These are phyloP conservation scores for Dothistroma septosporum DNA, from an alignment of 2,329 filamentous ascomycete genomes.

Conservation along the genomic window DNA sequence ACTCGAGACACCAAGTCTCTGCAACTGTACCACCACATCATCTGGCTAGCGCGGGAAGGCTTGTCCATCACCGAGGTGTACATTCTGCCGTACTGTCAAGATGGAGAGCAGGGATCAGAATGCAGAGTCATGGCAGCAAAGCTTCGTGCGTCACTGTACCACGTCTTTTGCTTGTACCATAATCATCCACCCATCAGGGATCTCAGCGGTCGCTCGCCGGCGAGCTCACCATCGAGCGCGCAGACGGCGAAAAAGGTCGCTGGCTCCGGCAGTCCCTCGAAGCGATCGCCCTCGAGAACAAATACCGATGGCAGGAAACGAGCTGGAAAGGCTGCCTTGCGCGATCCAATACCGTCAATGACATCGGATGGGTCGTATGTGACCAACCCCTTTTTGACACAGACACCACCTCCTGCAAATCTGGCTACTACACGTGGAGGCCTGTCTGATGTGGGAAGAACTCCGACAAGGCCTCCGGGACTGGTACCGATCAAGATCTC, in stretches of 20 bases:
- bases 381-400: slow-evolving; percentile 47
- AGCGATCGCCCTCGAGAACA: slow-evolving; percentile 24
- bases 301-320: slow-evolving; percentile 17
- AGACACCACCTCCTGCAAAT: slow-evolving; percentile 38
- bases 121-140: slow-evolving; percentile 89
- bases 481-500: slow-evolving; percentile 30
- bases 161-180: slow-evolving; percentile 95
- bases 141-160: slow-evolving; percentile 87
- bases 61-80: slow-evolving; percentile 80
- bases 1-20: slow-evolving; percentile 74
- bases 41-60: slow-evolving; percentile 93
- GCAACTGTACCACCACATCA: slow-evolving; percentile 81
- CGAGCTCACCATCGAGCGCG: slow-evolving; percentile 25
- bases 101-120: slow-evolving; percentile 69
- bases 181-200: slow-evolving; percentile 75
- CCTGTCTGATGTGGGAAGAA: slow-evolving; percentile 26
- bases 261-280: slow-evolving; percentile 15
- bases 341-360: slow-evolving; percentile 47
- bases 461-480: slow-evolving; percentile 43
- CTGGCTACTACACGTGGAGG: slow-evolving; percentile 23
- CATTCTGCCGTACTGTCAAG: slow-evolving; percentile 68
- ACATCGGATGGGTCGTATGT: slow-evolving; percentile 49
- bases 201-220: slow-evolving; percentile 35
- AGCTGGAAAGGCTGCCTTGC: slow-evolving; percentile 37
- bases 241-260: slow-evolving; percentile 20